phyloP scores from a whole-genome alignment of 805 yeast species.

The Metschnikowia chrysomelidarum region DNA sequence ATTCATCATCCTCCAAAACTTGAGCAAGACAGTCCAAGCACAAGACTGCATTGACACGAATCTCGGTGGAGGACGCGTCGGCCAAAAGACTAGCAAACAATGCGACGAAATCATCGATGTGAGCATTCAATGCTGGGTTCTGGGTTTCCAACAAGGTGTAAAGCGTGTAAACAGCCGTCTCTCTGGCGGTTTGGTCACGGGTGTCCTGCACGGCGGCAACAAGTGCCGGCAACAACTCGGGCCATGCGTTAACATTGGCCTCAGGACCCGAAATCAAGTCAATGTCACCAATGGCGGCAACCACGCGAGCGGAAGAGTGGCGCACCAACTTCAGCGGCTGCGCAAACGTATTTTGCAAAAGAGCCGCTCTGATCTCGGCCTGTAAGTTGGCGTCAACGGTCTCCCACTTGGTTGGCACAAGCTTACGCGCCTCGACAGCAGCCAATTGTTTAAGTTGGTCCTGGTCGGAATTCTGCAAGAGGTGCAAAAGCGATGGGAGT shows the following conservation, averaged over 20 bases:
- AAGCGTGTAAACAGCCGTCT: conserved; percentile 79
- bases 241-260: conserved; percentile 66
- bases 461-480: conserved; percentile 67
- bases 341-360: conserved; percentile 71
- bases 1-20: conserved; percentile 59
- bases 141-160: conserved; percentile 74
- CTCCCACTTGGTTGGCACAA: conserved; percentile 71
- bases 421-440: conserved; percentile 94
- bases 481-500: conserved; percentile 79
- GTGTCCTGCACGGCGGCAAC: conserved; percentile 53
- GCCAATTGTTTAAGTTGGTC: conserved; percentile 83
- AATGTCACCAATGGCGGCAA: conserved; percentile 76
- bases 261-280: no score
- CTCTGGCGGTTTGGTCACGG: conserved; percentile 55
- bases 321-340: conserved; percentile 63
- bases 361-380: conserved; percentile 60
- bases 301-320: conserved; percentile 86
- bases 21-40: conserved; percentile 73
- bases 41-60: conserved; percentile 78
- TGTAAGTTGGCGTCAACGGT: conserved; percentile 47
- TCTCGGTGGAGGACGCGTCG: conserved; percentile 61
- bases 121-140: conserved; percentile 53
- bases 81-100: conserved; percentile 67
- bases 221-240: conserved; percentile 68
- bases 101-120: conserved; percentile 64